Conservation (phyloP, 305 asterid genomes). For the Fraxinus platypoda region DNA sequence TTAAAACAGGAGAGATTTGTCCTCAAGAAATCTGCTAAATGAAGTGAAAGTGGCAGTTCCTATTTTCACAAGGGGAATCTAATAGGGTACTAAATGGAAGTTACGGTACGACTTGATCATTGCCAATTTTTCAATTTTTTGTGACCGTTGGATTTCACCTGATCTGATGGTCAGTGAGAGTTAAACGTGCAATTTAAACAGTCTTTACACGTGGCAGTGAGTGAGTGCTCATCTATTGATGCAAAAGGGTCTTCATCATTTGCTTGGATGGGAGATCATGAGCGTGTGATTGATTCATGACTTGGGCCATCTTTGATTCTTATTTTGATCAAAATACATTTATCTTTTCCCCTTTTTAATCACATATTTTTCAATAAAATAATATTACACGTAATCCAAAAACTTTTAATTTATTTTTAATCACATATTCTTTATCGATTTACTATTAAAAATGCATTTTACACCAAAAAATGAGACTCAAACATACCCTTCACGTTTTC, state of each 20-base stretch:
- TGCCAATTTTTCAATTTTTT: constrained; percentile 29
- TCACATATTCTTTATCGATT: no score
- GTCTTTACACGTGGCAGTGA: constrained; percentile 34
- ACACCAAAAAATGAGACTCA: no score
- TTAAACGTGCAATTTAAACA: constrained; percentile 26
- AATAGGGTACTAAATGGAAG: constrained; percentile 12
- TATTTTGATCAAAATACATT: no score
- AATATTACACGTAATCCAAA: no score
- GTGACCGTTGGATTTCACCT: constrained; percentile 23
- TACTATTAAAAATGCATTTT: no score
- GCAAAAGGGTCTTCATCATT: constrained; percentile 8
- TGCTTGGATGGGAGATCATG: constrained; percentile 20
- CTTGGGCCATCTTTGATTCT: neutral
- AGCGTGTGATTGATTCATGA: constrained; percentile 7
- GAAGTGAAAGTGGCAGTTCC: constrained; percentile 16
- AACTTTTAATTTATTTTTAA: no score
- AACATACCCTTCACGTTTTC: neutral
- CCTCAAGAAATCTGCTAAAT: constrained; percentile 23
- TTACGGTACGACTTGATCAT: constrained; percentile 27
- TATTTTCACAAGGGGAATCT: constrained; percentile 9
- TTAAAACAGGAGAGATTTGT: constrained; percentile 44
- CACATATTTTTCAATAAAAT: no score
- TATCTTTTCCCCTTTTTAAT: no score
- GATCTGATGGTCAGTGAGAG: constrained; percentile 27
- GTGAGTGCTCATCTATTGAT: neutral